phyloP scores from a whole-genome alignment of 495 filamentous ascomycete genomes.

The Neurospora tetrasperma region DNA sequence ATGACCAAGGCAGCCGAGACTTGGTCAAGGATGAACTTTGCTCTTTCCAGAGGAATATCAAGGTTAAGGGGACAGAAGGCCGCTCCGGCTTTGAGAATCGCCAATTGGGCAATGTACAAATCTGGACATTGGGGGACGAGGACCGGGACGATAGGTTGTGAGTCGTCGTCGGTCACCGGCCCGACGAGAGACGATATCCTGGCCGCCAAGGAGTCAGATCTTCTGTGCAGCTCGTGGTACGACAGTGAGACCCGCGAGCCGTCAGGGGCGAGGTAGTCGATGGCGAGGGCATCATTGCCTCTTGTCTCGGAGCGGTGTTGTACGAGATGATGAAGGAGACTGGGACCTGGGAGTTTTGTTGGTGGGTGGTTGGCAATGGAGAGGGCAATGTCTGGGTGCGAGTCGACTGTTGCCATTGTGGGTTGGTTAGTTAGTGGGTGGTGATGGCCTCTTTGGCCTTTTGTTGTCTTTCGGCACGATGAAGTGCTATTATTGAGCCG shows the following conservation, averaged over 20 bases:
- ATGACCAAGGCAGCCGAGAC: conserved; percentile 49
- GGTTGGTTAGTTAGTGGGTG: background rate
- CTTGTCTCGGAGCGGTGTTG: background rate
- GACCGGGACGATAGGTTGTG: conserved; percentile 53
- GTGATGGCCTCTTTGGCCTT: background rate
- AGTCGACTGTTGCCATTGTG: background rate
- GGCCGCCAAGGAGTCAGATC: conserved; percentile 43
- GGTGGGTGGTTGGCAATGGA: conserved; percentile 54
- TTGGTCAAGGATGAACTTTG: conserved; percentile 64
- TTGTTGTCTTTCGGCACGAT: background rate
- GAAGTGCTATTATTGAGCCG: background rate
- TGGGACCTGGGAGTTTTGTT: conserved; percentile 42
- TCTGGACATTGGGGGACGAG: conserved; percentile 58
- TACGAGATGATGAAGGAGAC: conserved; percentile 53
- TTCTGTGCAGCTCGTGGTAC: conserved; percentile 48
- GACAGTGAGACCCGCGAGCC: conserved; percentile 37
- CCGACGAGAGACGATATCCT: conserved; percentile 29
- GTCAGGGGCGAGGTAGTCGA: conserved; percentile 49
- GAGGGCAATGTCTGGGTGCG: conserved; percentile 11
- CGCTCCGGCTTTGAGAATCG: conserved; percentile 63
- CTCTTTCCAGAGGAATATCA: conserved; percentile 60
- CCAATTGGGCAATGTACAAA: conserved; percentile 63
- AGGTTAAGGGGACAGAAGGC: conserved; percentile 71
- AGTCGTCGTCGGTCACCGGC: background rate
- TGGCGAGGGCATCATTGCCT: conserved; percentile 7